Conservation (phyloP, 2,329 filamentous ascomycete genomes). For the Epicoccum nigrum region DNA sequence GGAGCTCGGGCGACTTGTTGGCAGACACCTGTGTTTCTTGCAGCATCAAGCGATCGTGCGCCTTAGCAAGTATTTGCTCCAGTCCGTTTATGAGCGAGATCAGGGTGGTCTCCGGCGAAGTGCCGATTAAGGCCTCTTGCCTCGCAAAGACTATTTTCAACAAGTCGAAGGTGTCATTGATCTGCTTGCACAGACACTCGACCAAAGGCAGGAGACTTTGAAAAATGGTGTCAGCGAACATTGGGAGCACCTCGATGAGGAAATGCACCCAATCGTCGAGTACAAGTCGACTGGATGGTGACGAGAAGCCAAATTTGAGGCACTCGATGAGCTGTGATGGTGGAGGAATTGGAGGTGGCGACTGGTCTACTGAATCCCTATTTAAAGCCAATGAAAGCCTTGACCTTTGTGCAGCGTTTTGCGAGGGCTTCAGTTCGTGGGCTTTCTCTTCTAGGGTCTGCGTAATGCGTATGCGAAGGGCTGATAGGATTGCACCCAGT, state of each 20-base stretch:
- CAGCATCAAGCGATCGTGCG: constrained; percentile 78
- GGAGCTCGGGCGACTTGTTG: constrained; percentile 79
- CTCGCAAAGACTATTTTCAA: constrained; percentile 68
- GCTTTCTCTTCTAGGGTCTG: constrained; percentile 27
- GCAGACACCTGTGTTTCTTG: constrained; percentile 75
- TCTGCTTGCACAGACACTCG: constrained; percentile 83
- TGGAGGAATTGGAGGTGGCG: constrained; percentile 51
- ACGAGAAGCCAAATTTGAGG: constrained; percentile 79
- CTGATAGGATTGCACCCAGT: constrained; percentile 76
- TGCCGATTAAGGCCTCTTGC: constrained; percentile 36
- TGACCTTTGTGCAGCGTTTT: constrained; percentile 33
- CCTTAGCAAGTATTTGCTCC: constrained; percentile 86
- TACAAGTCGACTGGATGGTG: constrained; percentile 73
- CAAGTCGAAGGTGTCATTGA: constrained; percentile 72
- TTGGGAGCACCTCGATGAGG: constrained; percentile 78
- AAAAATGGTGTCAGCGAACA: constrained; percentile 85
- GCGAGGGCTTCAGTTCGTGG: constrained; percentile 29
- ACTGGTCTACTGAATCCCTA: constrained; percentile 39
- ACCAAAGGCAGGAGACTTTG: constrained; percentile 89
- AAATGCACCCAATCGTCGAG: constrained; percentile 93
- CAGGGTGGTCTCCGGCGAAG: constrained; percentile 70
- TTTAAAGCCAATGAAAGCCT: constrained; percentile 39
- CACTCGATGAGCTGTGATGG: constrained; percentile 82
- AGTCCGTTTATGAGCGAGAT: constrained; percentile 91
- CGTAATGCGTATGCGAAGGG: constrained; percentile 66